phyloP scores from a whole-genome alignment of 139 green algal species.

The Microglena sp. region DNA sequence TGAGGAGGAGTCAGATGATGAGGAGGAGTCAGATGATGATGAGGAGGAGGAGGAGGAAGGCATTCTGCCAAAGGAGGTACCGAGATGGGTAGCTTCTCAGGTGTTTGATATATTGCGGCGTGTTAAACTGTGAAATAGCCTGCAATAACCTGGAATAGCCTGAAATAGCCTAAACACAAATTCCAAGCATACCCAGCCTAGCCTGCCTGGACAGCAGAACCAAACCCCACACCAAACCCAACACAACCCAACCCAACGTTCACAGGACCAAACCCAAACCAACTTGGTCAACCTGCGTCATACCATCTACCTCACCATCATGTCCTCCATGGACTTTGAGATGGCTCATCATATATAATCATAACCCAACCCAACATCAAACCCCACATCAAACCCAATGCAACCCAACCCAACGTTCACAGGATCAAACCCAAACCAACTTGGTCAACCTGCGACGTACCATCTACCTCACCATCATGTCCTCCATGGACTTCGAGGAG shows the following conservation, averaged over 20 bases:
- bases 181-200: too few species aligned
- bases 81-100: too few species aligned
- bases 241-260: too few species aligned
- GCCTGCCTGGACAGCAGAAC: too few species aligned
- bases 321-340: constrained; percentile 74
- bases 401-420: too few species aligned
- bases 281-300: constrained; percentile 94
- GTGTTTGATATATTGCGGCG: too few species aligned
- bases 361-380: too few species aligned
- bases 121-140: too few species aligned
- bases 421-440: constrained; percentile 74
- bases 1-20: constrained; percentile 41
- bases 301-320: constrained; percentile 99
- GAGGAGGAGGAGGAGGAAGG: background rate
- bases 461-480: constrained; percentile 99
- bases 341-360: background rate
- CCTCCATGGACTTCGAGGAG: constrained; percentile 94
- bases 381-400: too few species aligned
- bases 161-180: too few species aligned
- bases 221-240: too few species aligned
- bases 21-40: constrained; percentile 16
- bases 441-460: constrained; percentile 94
- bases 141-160: too few species aligned
- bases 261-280: constrained; percentile 63
- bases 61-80: constrained; percentile 6